Evolutionary conservation across 495 filamentous ascomycete genomes (phyloP).

Genomic region (Penicillium verhagenii): DNA sequence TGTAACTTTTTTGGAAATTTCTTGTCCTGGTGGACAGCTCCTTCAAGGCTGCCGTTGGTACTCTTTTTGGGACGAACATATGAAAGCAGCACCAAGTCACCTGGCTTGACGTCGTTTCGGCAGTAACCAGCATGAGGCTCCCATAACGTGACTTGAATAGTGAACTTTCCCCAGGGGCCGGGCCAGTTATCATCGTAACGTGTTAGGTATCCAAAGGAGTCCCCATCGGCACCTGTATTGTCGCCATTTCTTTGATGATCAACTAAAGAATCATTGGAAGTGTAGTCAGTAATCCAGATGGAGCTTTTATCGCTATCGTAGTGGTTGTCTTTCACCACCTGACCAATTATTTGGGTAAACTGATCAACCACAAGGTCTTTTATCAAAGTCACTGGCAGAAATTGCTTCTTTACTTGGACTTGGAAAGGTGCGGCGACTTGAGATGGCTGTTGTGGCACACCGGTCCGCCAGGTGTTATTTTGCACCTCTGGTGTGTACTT

Average conservation of each 20-base stretch:
- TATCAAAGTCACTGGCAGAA: conserved; percentile 60
- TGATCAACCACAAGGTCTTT: conserved; percentile 55
- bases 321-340: conserved; percentile 67
- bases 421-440: conserved; percentile 13
- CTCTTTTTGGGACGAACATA: conserved; percentile 69
- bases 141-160: conserved; percentile 70
- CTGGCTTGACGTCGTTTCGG: conserved; percentile 52
- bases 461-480: neutral
- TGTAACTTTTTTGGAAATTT: conserved; percentile 50
- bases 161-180: conserved; percentile 74
- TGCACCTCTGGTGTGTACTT: neutral
- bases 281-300: conserved; percentile 87
- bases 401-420: conserved; percentile 5
- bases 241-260: conserved; percentile 47
- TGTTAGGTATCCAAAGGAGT: conserved; percentile 46
- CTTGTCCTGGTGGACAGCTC: conserved; percentile 64
- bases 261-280: conserved; percentile 60
- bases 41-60: conserved; percentile 63
- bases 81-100: conserved; percentile 60
- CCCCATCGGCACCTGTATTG: conserved; percentile 44
- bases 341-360: conserved; percentile 72
- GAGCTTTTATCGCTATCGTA: conserved; percentile 48
- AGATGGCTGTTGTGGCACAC: neutral
- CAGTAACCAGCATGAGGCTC: conserved; percentile 63
- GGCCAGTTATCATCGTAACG: conserved; percentile 54